Evolutionary conservation across 2,329 filamentous ascomycete genomes (phyloP), one percentile per base, ranked within the genome.

Genomic region (Xylaria sp.): DNA sequence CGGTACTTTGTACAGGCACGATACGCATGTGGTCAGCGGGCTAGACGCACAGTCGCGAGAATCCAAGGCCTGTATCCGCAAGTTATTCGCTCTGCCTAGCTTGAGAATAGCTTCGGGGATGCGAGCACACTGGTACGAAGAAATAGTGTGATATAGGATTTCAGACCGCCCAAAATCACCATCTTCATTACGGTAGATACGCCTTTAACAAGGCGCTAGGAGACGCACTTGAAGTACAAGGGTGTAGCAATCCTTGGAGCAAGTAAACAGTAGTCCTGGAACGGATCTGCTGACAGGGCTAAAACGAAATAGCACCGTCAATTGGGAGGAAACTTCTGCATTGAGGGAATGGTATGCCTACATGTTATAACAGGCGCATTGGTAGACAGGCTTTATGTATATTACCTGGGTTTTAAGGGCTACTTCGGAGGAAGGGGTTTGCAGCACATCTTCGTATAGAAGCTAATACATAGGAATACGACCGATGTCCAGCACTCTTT

Each of bases 331-430:
- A 63, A 66, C 57, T 48, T 67, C 64, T 67, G 53, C 56, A 59
- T 60, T 58, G 57, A 42, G 56, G 49, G 48, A 38, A 51, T 48
- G 51, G 49, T 46, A 59, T 64, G 44, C 49, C 61, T 68, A 56
- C 54, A 42, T 57, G 49, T 62, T 53, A 66, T 40, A 59, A 66
- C 59, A 63, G 61, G 59, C 57, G 70, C 38, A 70, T 61, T 64
- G 67, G 64, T 71, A 71, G 63, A 71, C 54, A 48, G 70, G 49
- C 48, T 66, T 59, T 64, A 66, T 71, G 70, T 70, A 71, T 70
- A 44, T 60, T 65, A 71, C 59, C 40, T 51, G 51, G 62, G 49
- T 63, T 71, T 71, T 59, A 51, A 40, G 42, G 54, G 63, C 48
- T 70, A 58, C 65, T 68, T 65, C 61, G 26, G 59, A 58, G 9